Conservation (phyloP, 352 stramenopile species). For the Plasmopara halstedii region DNA sequence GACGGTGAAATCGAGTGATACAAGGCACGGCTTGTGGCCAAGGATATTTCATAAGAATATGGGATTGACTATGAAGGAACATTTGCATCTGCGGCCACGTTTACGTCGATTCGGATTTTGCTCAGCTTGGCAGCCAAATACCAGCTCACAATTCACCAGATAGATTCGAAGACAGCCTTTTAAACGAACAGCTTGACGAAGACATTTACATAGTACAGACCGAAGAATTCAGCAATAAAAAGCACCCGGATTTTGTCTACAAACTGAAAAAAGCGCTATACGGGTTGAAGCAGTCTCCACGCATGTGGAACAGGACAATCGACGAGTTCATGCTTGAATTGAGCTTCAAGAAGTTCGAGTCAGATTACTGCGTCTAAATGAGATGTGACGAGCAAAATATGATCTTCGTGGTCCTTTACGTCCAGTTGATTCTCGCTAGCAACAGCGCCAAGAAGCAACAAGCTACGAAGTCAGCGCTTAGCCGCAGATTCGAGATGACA, state of each 20-base stretch:
- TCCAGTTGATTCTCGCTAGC: no score
- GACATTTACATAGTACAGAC: not conserved
- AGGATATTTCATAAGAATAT: not conserved
- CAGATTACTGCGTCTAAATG: no score
- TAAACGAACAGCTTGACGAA: not conserved
- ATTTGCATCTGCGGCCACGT: not conserved
- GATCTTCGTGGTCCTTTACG: no score
- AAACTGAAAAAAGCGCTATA: no score
- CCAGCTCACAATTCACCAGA: not conserved
- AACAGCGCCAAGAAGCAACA: no score
- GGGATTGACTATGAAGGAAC: not conserved
- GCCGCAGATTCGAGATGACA: no score
- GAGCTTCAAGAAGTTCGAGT: no score
- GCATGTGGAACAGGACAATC: not conserved
- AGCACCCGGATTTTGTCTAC: not conserved
- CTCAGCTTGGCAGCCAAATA: constrained; percentile 1
- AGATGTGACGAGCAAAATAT: no score
- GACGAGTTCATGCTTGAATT: not conserved
- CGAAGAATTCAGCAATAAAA: not conserved
- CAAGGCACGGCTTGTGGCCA: not conserved
- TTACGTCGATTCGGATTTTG: not conserved
- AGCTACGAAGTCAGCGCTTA: no score
- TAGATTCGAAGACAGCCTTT: not conserved
- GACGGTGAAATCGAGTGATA: not conserved
- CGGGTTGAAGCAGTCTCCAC: no score